Base-by-base conservation (phyloP, 345 rosid species). In the Eucalyptus albens region DNA sequence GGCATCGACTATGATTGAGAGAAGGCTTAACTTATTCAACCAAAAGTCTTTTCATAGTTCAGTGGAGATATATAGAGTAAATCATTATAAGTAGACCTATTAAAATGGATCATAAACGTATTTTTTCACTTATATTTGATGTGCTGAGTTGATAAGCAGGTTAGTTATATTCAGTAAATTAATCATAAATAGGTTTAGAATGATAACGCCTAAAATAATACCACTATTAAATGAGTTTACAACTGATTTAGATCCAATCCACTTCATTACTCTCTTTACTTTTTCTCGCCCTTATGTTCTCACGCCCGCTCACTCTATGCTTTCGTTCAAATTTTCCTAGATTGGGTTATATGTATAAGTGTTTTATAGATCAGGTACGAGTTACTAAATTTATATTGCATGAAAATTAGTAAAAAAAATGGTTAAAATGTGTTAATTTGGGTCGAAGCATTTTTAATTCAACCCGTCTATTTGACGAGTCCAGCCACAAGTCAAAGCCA, bases 231-330 rank as follows among this genome's bases (percentile, higher is more conserved):
- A 19, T 56, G 29, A 10, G 27, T 9, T 56, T 10, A 56, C 13
- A 24, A 56, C 3, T 53, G 5, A 56, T 10, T 56, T 56, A 9
- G 27, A 9, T 56, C 62, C 13, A 24, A 56, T 56, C 62, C 21
- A 56, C 13, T 9, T 24, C 3, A 56, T 22, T 22, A 56, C 27
- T 56, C 27, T 53, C 10, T 53, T 53, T 53, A 53, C 24, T 53
- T 53, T 19, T 53, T 56, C 62, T 56, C 6, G 1, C 11, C 12
- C 27, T 56, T 24, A 56, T 1, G 27, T 24, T 56, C 13, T 56
- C 1, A 1, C 3, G 1, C 62, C 5, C 0, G 3, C 29, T 24
- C 12, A 56, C 29, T 56, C 3, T 56, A 11, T 10, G 49, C 27
- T 56, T 22, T 56, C 1, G 6, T 56, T 56, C 13, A 22, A 56